phyloP scores from a whole-genome alignment of 805 yeast genomes.

The Nadsonia fulvescens region DNA sequence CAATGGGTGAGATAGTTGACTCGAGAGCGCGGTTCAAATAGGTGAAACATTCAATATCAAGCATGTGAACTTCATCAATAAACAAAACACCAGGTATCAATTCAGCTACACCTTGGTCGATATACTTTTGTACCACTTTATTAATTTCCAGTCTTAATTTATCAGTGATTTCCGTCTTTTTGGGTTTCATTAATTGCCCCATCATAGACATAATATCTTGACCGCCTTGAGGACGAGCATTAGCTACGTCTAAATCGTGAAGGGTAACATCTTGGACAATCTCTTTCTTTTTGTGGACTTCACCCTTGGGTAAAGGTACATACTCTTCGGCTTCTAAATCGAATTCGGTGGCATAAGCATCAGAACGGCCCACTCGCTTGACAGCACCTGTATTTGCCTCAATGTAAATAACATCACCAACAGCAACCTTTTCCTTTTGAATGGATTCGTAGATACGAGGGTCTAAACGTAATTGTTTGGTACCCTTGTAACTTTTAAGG shows the following conservation, averaged over 20 bases:
- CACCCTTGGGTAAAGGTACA: constrained; percentile 97
- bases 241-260: constrained; percentile 92
- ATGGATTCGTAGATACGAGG: constrained; percentile 86
- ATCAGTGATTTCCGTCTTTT: constrained; percentile 92
- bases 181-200: constrained; percentile 93
- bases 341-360: constrained; percentile 94
- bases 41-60: constrained; percentile 92
- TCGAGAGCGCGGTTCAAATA: constrained; percentile 88
- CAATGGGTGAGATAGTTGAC: constrained; percentile 81
- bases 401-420: constrained; percentile 93
- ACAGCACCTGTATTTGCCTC: constrained; percentile 97
- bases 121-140: constrained; percentile 87
- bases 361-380: constrained; percentile 94
- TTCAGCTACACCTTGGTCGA: constrained; percentile 96
- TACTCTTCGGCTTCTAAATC: constrained; percentile 98
- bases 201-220: constrained; percentile 90
- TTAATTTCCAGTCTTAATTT: constrained; percentile 86
- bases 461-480: constrained; percentile 74
- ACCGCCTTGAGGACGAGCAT: constrained; percentile 92
- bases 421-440: constrained; percentile 82
- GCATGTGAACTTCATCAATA: constrained; percentile 97
- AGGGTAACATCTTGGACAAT: constrained; percentile 93
- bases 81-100: constrained; percentile 93
- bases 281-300: constrained; percentile 94
- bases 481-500: constrained; percentile 79